Conservation (phyloP, 1,284 basidiomycete genomes). For the Porodaedalea pini region DNA sequence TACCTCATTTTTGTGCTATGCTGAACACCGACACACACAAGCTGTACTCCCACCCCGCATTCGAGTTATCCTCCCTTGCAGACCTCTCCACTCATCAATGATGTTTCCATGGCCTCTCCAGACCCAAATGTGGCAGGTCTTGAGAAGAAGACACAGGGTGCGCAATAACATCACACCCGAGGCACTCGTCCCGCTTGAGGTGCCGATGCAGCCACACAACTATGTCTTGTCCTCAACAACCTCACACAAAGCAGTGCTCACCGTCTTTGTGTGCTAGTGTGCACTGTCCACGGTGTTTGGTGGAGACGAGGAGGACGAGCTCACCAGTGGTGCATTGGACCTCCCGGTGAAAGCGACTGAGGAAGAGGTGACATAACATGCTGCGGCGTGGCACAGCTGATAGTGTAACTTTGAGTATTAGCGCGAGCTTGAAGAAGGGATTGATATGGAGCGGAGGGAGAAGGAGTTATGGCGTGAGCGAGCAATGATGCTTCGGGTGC, state of each 20-base stretch:
- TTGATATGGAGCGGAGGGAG: constrained; percentile 47
- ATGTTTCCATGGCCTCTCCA: neutral
- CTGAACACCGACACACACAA: no score
- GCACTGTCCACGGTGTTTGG: constrained; percentile 47
- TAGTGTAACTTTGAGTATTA: constrained; percentile 76
- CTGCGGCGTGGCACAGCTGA: constrained; percentile 67
- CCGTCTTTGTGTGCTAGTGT: constrained; percentile 57
- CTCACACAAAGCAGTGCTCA: constrained; percentile 54
- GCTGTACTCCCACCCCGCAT: no score
- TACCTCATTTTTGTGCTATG: no score
- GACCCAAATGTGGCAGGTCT: constrained; percentile 13
- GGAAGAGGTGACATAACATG: constrained; percentile 77
- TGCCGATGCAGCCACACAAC: constrained; percentile 54
- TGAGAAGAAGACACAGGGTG: constrained; percentile 40
- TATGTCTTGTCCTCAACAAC: constrained; percentile 56
- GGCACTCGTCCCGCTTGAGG: constrained; percentile 50
- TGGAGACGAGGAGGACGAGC: constrained; percentile 52
- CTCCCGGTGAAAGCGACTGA: constrained; percentile 42
- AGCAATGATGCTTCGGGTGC: constrained; percentile 43
- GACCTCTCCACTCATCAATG: constrained; percentile 19
- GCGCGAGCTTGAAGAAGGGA: constrained; percentile 51
- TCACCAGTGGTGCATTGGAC: constrained; percentile 34
- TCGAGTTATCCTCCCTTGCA: constrained; percentile 38
- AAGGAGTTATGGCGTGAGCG: constrained; percentile 56
- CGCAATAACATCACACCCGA: constrained; percentile 50